Evolutionary conservation across 768 basidiomycete species (phyloP), one percentile per base, ranked within the genome.

Genomic region (Ramaria sp.): DNA sequence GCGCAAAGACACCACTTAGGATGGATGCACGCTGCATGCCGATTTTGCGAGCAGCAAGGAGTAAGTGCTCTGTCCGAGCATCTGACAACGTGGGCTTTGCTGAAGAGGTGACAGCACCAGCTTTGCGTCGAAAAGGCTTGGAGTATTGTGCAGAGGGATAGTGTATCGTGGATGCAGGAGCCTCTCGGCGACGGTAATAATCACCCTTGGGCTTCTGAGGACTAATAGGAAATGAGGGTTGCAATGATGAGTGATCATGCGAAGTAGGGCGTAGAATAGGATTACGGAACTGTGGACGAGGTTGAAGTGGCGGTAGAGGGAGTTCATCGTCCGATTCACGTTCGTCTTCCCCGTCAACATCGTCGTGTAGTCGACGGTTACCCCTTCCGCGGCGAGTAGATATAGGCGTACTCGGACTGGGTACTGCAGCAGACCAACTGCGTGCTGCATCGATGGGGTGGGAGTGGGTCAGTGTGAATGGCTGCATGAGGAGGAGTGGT

Each of bases 41-140:
- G 3, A 87, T 72, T 51, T 70, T 80, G n/a, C 83, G 77, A 8
- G 84, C 81, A 3, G 86, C 86, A 12, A 85, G 69, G 1, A 89
- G 71, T 10, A 88, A 67, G 60, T 85, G 85, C 60, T 88, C 86
- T 0, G 75, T 72, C 44, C 82, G 76, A 3, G 86, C 87, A 57
- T 89, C 87, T 1, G 82, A 52, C 16, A 43, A 43, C 12, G 18
- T 22, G 36, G 50, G 52, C 38, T 41, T 45, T 10, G 24, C 50
- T 16, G 52, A 49, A 18, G 54, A 16, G 7, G 2, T 20, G 1
- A 39, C 42, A 27, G 20, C 34, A 3, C 5, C 49, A 9, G 27
- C 12, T 30, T 56, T 56, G 15, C 44, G 27, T 4, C 48, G 55
- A n/a, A 5, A 5, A 20, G 47, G 22, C 37, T 51, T 56, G 39